phyloP scores from a whole-genome alignment of 2,329 filamentous ascomycete genomes.

The Talaromyces pinophilus region DNA sequence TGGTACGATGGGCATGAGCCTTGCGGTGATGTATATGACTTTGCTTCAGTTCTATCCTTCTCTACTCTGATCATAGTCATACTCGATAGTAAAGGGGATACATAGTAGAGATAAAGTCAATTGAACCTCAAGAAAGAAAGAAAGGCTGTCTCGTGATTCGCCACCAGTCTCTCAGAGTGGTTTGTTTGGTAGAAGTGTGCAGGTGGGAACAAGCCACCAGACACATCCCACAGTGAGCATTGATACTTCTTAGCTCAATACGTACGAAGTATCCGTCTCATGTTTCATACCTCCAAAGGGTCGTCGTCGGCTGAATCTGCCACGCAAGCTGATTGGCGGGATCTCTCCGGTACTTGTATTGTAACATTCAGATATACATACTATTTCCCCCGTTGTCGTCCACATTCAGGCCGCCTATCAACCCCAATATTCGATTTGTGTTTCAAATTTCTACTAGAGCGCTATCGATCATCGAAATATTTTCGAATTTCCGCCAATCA shows the following conservation, averaged over 20 bases:
- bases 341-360: not conserved
- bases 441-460: not conserved
- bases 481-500: not conserved
- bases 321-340: constrained; percentile 11
- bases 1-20: not conserved
- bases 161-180: not conserved
- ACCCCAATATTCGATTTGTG: too few species aligned
- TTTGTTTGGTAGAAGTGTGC: not conserved
- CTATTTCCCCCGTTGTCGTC: too few species aligned
- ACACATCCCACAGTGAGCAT: not conserved
- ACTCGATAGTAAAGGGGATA: not conserved
- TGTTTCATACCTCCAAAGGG: not conserved
- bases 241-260: not conserved
- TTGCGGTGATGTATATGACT: not conserved
- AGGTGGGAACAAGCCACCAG: not conserved
- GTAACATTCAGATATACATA: not conserved
- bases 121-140: not conserved
- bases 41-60: not conserved
- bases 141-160: not conserved
- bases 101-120: not conserved
- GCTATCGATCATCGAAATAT: not conserved
- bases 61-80: not conserved
- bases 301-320: constrained; percentile 8
- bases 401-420: not conserved
- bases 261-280: not conserved